Evolutionary conservation across 148 eudicot genomes (phyloP).

Genomic region (Vaccinium corymbosum): DNA sequence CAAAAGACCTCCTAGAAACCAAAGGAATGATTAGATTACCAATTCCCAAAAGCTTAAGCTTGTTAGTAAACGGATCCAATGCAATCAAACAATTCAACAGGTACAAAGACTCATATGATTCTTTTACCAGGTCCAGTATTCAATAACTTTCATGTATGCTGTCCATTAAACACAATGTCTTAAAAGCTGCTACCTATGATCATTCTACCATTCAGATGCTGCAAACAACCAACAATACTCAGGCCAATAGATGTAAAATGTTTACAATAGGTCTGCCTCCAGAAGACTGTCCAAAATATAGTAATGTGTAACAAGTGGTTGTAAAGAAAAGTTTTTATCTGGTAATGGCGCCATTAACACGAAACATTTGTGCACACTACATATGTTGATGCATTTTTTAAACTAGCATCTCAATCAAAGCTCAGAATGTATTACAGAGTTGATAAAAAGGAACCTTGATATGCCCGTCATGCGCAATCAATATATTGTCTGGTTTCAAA

Average conservation of each 20-base stretch:
- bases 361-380: neutral
- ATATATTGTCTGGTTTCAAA: slow-evolving; percentile 69
- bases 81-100: neutral
- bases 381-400: neutral
- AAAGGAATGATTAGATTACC: neutral
- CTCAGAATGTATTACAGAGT: neutral
- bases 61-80: neutral
- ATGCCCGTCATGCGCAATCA: slow-evolving; percentile 69
- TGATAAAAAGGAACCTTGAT: slow-evolving; percentile 44
- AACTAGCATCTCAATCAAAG: neutral
- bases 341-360: neutral
- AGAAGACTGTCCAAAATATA: neutral
- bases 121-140: neutral
- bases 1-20: neutral
- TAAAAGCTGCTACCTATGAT: neutral
- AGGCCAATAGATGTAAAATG: neutral
- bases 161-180: neutral
- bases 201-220: neutral
- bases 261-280: neutral
- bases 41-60: neutral
- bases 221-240: slow-evolving; percentile 8
- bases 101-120: neutral
- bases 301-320: neutral
- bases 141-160: neutral
- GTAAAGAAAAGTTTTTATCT: neutral